A percentile compares a stretch with the other conserved stretches of the same genome.
phyloP scores from a whole-genome alignment of 352 stramenopile species.

The Thalassiosira oceanica region DNA sequence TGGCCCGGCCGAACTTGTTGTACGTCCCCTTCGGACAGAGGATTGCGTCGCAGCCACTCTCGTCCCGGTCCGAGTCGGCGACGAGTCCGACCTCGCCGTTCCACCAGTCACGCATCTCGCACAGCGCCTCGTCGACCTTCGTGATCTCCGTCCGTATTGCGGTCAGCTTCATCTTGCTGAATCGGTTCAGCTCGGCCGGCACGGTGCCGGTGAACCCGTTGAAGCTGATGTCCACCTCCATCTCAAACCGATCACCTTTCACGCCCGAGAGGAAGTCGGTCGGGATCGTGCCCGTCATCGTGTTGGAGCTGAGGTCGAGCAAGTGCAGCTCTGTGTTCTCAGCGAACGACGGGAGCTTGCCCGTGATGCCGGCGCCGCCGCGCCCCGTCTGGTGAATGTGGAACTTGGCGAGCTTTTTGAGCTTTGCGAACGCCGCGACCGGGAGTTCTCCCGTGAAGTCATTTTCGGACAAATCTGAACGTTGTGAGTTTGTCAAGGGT shows the following conservation, averaged over 20 bases:
- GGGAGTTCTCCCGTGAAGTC: constrained; percentile 51
- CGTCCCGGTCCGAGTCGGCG: constrained; percentile 13
- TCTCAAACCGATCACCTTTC: constrained; percentile 52
- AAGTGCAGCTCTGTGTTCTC: constrained; percentile 63
- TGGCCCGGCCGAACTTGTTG: constrained; percentile 64
- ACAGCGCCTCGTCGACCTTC: constrained; percentile 50
- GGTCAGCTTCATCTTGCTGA: constrained; percentile 64
- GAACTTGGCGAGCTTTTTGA: constrained; percentile 52
- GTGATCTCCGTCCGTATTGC: constrained; percentile 62
- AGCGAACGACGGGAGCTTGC: constrained; percentile 64
- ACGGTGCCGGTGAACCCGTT: constrained; percentile 62
- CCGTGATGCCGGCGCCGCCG: constrained; percentile 53
- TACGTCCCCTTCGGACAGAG: constrained; percentile 72
- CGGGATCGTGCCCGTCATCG: constrained; percentile 70
- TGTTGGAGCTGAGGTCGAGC: constrained; percentile 73
- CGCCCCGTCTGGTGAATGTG: constrained; percentile 48
- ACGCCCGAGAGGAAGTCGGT: constrained; percentile 64
- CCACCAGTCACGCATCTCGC: constrained; percentile 62
- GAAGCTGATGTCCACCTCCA: constrained; percentile 54
- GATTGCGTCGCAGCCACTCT: constrained; percentile 72
- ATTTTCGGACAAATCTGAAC: constrained; percentile 56
- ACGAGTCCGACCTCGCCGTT: constrained; percentile 61
- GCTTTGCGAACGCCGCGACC: constrained; percentile 35
- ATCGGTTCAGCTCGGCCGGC: constrained; percentile 39
- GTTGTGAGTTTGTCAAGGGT: not conserved